Evolutionary conservation across 371 early-diverging fungal species (phyloP).

Genomic region (Apophysomyces sp.): DNA sequence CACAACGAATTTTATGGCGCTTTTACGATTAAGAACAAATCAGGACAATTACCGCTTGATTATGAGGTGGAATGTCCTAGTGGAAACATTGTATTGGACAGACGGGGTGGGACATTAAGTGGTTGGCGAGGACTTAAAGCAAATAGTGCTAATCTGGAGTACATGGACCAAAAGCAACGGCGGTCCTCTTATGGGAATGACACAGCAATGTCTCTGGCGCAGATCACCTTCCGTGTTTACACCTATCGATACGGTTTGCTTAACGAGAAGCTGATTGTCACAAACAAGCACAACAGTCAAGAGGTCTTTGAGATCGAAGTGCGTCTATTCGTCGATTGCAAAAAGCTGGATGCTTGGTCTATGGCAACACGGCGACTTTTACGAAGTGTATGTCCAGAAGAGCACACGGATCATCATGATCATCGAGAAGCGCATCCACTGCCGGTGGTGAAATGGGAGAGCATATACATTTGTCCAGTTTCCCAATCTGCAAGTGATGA

Average conservation of each 20-base stretch:
- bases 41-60: slow-evolving; percentile 64
- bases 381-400: slow-evolving; percentile 11
- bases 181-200: slow-evolving; percentile 8
- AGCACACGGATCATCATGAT: slow-evolving; percentile 22
- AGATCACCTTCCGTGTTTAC: slow-evolving; percentile 62
- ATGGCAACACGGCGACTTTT: slow-evolving; percentile 21
- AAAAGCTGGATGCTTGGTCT: slow-evolving; percentile 34
- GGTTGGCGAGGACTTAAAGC: slow-evolving; percentile 51
- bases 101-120: slow-evolving; percentile 56
- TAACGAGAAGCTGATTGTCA: slow-evolving; percentile 59
- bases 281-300: slow-evolving; percentile 71
- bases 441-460: slow-evolving; percentile 53
- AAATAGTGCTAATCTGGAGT: slow-evolving; percentile 10
- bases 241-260: slow-evolving; percentile 62
- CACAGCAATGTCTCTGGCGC: slow-evolving; percentile 36
- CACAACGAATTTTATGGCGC: slow-evolving; percentile 59
- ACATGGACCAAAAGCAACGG: slow-evolving; percentile 11
- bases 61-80: slow-evolving; percentile 60
- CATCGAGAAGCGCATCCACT: slow-evolving; percentile 46
- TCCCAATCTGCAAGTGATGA: not conserved
- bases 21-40: slow-evolving; percentile 63
- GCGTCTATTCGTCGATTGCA: slow-evolving; percentile 65
- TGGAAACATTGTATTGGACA: slow-evolving; percentile 59
- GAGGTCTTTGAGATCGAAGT: slow-evolving; percentile 68
- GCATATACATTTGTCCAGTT: slow-evolving; percentile 52